A percentile compares a stretch with the other conserved stretches of the same genome.
Evolutionary conservation across 176 grass and related monocot genomes (phyloP).

Genomic region (Oryza brachyantha): DNA sequence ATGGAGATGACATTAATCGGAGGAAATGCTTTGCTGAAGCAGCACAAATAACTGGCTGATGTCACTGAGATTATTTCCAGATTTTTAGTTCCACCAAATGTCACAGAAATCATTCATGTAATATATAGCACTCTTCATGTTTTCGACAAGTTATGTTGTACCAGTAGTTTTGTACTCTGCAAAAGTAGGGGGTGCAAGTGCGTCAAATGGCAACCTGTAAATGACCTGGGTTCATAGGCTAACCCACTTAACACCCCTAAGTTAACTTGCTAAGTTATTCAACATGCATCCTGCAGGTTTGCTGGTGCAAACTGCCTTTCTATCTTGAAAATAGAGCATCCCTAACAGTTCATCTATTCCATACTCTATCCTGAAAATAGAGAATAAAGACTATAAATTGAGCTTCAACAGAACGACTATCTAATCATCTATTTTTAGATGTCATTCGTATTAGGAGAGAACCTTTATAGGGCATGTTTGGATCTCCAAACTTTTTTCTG

Average conservation of each 20-base stretch:
- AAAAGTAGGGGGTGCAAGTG: background rate
- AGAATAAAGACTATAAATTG: too few relatives aligned
- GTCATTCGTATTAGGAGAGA: too few relatives aligned
- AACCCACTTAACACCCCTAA: too few relatives aligned
- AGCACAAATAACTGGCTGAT: background rate
- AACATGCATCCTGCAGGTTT: slow-evolving; percentile 13
- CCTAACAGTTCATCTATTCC: too few relatives aligned
- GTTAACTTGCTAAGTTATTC: background rate
- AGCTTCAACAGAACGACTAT: too few relatives aligned
- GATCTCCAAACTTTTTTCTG: too few relatives aligned
- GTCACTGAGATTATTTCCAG: background rate
- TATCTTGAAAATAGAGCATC: too few relatives aligned
- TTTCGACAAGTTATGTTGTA: background rate
- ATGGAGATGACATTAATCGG: background rate
- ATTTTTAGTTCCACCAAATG: background rate
- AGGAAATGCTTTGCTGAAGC: background rate
- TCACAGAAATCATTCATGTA: slow-evolving; percentile 1
- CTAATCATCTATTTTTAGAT: too few relatives aligned
- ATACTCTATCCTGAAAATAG: too few relatives aligned
- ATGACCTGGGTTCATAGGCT: too few relatives aligned
- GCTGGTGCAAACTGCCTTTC: background rate
- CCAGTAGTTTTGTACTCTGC: background rate
- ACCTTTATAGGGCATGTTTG: too few relatives aligned
- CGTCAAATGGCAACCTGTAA: too few relatives aligned
- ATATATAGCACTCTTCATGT: background rate